These are phyloP conservation scores for Volvox carteri DNA, from an alignment of 163 green algal genomes.

Conservation along the genomic window DNA sequence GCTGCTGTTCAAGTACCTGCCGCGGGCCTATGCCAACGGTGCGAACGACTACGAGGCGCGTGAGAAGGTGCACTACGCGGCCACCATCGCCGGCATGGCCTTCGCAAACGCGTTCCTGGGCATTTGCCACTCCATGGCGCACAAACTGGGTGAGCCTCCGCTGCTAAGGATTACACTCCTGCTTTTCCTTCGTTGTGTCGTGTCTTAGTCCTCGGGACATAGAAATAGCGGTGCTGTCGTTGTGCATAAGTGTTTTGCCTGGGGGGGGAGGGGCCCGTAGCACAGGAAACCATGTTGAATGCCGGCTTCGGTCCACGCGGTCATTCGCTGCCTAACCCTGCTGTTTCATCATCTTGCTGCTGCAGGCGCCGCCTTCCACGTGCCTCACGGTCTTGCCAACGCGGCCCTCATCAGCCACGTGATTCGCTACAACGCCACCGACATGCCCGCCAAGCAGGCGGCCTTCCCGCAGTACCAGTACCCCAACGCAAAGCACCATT, in stretches of 20 bases:
- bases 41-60: slow-evolving; percentile 70
- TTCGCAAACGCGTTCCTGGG: slow-evolving; percentile 87
- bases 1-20: slow-evolving; percentile 80
- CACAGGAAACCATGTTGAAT: no score
- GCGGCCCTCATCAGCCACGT: slow-evolving; percentile 80
- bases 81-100: slow-evolving; percentile 85
- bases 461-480: slow-evolving; percentile 85
- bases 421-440: slow-evolving; percentile 84
- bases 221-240: no score
- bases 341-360: no score
- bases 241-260: no score
- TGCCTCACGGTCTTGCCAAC: slow-evolving; percentile 83
- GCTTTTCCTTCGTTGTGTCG: no score
- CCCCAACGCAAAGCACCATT: slow-evolving; percentile 64
- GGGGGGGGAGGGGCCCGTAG: no score
- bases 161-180: no score
- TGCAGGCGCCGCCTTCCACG: slow-evolving; percentile 71
- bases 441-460: slow-evolving; percentile 79
- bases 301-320: no score
- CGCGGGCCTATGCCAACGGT: slow-evolving; percentile 72
- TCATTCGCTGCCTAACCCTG: no score
- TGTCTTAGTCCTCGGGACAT: no score
- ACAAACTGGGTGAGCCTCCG: slow-evolving; percentile 78
- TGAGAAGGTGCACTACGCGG: slow-evolving; percentile 81
- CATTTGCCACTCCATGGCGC: slow-evolving; percentile 84